phyloP scores from a whole-genome alignment of 2,329 filamentous ascomycete species.

The Aspergillus intermedius region DNA sequence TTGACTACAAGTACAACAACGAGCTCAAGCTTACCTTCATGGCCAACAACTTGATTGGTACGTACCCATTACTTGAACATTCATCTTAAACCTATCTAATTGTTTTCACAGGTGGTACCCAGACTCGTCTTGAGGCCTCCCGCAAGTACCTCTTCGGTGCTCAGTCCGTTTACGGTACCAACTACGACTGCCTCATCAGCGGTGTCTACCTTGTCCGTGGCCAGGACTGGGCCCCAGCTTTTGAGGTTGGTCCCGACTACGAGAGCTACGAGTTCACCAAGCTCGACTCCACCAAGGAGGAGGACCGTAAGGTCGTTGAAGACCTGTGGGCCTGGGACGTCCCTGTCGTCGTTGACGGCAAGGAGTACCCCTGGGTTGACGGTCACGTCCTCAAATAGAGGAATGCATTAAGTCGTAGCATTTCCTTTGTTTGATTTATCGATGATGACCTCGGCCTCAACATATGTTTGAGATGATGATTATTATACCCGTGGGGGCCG shows the following conservation, averaged over 20 bases:
- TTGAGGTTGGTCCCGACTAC: constrained; percentile 94
- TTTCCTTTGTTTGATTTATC: neutral
- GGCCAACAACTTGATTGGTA: constrained; percentile 92
- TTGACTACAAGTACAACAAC: constrained; percentile 98
- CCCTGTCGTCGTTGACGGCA: constrained; percentile 70
- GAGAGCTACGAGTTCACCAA: constrained; percentile 96
- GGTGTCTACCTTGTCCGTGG: constrained; percentile 95
- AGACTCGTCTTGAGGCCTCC: constrained; percentile 90
- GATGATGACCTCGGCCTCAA: neutral
- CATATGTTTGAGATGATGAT: neutral
- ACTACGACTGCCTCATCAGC: constrained; percentile 83
- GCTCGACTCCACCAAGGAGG: constrained; percentile 80
- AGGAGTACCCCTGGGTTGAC: constrained; percentile 80
- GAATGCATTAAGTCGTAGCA: constrained; percentile 11
- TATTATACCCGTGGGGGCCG: too few relatives aligned
- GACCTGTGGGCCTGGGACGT: constrained; percentile 91
- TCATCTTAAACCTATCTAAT: constrained; percentile 10
- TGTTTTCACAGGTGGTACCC: constrained; percentile 65
- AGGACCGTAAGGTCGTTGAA: constrained; percentile 80
- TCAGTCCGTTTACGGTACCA: constrained; percentile 78
- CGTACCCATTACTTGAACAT: constrained; percentile 13
- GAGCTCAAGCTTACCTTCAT: constrained; percentile 98
- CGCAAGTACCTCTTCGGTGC: constrained; percentile 97
- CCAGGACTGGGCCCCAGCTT: constrained; percentile 75
- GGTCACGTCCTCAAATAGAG: constrained; percentile 99